Evolutionary conservation across 2,329 filamentous ascomycete genomes (phyloP).

Genomic region (Penicillium sp.): DNA sequence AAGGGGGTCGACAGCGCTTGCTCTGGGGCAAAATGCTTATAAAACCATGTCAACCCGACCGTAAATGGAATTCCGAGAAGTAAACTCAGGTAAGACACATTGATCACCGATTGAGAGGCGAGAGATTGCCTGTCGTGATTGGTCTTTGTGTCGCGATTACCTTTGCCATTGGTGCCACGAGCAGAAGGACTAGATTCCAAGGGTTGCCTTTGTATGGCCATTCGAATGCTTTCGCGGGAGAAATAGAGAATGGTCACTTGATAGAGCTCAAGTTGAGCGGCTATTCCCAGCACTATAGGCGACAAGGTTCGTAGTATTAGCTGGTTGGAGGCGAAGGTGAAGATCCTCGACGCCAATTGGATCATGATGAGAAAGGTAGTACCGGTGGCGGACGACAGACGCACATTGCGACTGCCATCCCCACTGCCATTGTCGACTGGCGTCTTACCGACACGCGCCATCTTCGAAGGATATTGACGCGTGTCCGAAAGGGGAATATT

Average conservation of each 20-base stretch:
- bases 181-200: constrained; percentile 29
- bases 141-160: constrained; percentile 13
- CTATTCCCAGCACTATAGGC: constrained; percentile 79
- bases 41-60: constrained; percentile 67
- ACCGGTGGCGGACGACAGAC: constrained; percentile 61
- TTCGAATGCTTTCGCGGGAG: constrained; percentile 83
- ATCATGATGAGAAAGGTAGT: constrained; percentile 85
- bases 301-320: constrained; percentile 85
- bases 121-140: constrained; percentile 27
- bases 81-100: constrained; percentile 82
- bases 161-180: constrained; percentile 18
- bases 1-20: constrained; percentile 63
- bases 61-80: constrained; percentile 69
- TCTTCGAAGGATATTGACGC: constrained; percentile 4
- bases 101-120: constrained; percentile 75
- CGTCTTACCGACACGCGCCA: constrained; percentile 22
- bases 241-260: constrained; percentile 95
- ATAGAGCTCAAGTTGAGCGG: constrained; percentile 90
- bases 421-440: constrained; percentile 6
- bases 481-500: constrained; percentile 1
- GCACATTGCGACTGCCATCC: constrained; percentile 20
- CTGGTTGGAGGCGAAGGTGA: constrained; percentile 93
- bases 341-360: constrained; percentile 81
- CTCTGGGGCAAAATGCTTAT: constrained; percentile 61
- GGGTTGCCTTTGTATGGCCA: constrained; percentile 83